Conservation (phyloP, 2,329 filamentous ascomycete species). For the Ophiocordyceps camponoti-rufipedis region DNA sequence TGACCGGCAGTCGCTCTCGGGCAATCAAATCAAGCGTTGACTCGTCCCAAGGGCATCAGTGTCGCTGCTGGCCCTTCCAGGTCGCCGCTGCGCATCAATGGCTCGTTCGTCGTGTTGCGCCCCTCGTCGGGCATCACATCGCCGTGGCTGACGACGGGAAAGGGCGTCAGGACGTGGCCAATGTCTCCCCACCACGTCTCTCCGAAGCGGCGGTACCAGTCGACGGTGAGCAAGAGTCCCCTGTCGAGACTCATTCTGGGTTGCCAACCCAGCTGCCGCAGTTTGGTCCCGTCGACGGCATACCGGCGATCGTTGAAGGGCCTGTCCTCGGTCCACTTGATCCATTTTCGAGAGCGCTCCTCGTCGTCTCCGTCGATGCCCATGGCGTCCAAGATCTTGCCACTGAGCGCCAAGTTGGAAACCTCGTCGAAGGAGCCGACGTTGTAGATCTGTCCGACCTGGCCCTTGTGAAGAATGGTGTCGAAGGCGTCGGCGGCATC, state of each 20-base stretch:
- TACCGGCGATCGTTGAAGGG: slow-evolving; percentile 65
- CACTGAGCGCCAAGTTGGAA: slow-evolving; percentile 53
- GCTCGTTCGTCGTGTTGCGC: background rate
- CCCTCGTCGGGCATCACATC: slow-evolving; percentile 34
- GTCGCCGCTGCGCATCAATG: background rate
- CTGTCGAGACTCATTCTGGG: slow-evolving; percentile 47
- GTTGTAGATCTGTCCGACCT: slow-evolving; percentile 63
- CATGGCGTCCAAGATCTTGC: slow-evolving; percentile 44
- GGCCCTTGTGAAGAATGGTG: slow-evolving; percentile 63
- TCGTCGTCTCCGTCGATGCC: slow-evolving; percentile 30
- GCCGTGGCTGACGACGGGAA: slow-evolving; percentile 39
- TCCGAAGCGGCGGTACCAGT: slow-evolving; percentile 51
- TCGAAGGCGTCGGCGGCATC: slow-evolving; percentile 72
- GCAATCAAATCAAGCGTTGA: background rate
- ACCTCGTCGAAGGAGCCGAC: slow-evolving; percentile 64
- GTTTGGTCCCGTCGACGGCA: slow-evolving; percentile 51
- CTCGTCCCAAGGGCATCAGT: background rate
- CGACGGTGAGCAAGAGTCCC: slow-evolving; percentile 44
- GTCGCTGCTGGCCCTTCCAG: background rate
- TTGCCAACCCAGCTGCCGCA: slow-evolving; percentile 48
- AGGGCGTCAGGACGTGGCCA: slow-evolving; percentile 47
- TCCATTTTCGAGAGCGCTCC: slow-evolving; percentile 41
- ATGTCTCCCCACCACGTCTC: slow-evolving; percentile 59
- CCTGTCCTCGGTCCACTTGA: slow-evolving; percentile 59
- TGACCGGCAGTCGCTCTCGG: no score